Evolutionary conservation across 2,329 filamentous ascomycete genomes (phyloP).

Genomic region (Fusarium subglutinans): DNA sequence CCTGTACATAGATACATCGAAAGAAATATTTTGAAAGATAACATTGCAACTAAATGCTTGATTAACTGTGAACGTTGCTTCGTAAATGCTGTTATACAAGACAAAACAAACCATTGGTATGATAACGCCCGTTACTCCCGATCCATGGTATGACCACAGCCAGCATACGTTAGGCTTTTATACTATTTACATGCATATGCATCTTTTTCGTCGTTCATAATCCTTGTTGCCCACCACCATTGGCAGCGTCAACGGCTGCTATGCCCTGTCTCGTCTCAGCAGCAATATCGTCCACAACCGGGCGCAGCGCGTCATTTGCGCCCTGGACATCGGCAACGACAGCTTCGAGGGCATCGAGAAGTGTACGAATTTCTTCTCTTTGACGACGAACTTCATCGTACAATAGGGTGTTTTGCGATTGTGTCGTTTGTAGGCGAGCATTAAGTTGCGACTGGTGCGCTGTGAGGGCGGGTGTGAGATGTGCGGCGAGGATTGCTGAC

Average conservation of each 20-base stretch:
- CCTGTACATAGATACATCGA: constrained; percentile 17
- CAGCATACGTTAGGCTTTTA: neutral
- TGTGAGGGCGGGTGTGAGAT: constrained; percentile 62
- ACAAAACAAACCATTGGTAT: constrained; percentile 22
- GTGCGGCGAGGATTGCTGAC: constrained; percentile 61
- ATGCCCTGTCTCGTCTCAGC: constrained; percentile 56
- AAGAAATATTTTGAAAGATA: neutral
- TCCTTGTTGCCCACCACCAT: neutral
- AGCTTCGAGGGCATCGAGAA: constrained; percentile 61
- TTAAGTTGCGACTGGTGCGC: constrained; percentile 66
- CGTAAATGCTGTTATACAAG: constrained; percentile 26
- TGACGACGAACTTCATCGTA: constrained; percentile 62
- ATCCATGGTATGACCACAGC: neutral
- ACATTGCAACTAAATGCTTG: neutral
- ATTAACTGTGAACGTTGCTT: neutral
- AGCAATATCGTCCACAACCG: constrained; percentile 59
- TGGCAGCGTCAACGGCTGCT: constrained; percentile 30
- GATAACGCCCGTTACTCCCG: constrained; percentile 9
- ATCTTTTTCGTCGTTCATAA: neutral
- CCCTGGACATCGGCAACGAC: constrained; percentile 63
- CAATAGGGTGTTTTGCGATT: constrained; percentile 65
- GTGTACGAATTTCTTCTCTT: constrained; percentile 62
- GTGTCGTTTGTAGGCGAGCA: constrained; percentile 64
- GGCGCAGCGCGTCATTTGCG: constrained; percentile 60
- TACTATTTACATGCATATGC: neutral